These are phyloP conservation scores for Oryza meyeriana DNA, from an alignment of 176 grass and related monocot genomes.

Conservation along the genomic window DNA sequence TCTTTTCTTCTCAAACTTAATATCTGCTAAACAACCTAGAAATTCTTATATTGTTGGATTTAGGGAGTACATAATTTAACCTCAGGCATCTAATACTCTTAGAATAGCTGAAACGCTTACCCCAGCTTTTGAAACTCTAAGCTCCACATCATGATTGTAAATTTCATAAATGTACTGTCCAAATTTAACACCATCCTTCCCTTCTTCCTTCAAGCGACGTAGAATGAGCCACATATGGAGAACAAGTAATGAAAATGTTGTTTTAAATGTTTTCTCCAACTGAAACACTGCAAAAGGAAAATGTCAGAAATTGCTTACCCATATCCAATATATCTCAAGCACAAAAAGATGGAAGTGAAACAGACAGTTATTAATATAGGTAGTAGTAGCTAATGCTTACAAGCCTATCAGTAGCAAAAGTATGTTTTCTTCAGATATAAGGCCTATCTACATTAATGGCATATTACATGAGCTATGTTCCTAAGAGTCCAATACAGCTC, in stretches of 20 bases:
- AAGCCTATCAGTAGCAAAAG: neutral
- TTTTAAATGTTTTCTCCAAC: conserved; percentile 99
- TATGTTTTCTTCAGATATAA: conserved; percentile 7
- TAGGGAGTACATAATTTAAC: conserved; percentile 2
- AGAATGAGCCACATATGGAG: conserved; percentile 98
- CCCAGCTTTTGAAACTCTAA: conserved; percentile 97
- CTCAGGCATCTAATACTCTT: neutral
- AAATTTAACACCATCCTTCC: conserved; percentile 87
- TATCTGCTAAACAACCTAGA: too few species aligned
- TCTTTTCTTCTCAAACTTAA: too few species aligned
- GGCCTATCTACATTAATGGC: conserved; percentile 2
- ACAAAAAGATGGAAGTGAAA: conserved; percentile 19
- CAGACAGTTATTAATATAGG: conserved; percentile 7
- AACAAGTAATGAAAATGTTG: conserved; percentile 94
- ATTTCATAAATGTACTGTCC: conserved; percentile 94
- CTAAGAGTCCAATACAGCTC: neutral
- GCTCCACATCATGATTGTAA: conserved; percentile 96
- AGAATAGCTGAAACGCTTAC: conserved; percentile 50
- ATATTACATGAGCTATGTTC: neutral
- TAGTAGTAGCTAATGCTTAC: neutral
- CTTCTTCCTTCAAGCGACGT: conserved; percentile 84
- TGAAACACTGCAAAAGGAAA: conserved; percentile 76
- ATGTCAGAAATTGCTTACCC: neutral
- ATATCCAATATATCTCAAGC: conserved; percentile 14
- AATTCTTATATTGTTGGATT: too few species aligned